phyloP scores from a whole-genome alignment of 192 early-diverging fungal genomes.

The Backusella psychrophila region DNA sequence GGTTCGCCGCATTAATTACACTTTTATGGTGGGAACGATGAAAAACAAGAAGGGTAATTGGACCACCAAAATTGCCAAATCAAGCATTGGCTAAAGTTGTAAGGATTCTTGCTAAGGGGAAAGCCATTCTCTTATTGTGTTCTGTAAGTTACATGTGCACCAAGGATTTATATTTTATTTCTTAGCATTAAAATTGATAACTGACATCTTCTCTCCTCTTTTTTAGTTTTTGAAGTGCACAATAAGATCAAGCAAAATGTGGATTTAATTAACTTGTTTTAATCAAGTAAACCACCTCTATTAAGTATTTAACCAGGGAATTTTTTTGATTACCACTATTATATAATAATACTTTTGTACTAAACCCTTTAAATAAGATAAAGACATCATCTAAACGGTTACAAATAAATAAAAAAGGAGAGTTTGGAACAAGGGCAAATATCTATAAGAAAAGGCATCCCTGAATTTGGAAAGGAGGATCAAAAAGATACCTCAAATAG shows the following conservation, averaged over 20 bases:
- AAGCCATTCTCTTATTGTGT: not conserved
- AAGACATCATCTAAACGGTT: not conserved
- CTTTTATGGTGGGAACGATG: not conserved
- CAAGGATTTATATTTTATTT: not conserved
- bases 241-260: not conserved
- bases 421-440: not conserved
- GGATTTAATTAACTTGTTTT: not conserved
- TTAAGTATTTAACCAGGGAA: not conserved
- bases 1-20: not conserved
- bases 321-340: not conserved
- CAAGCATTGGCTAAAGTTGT: not conserved
- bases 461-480: not conserved
- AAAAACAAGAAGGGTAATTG: not conserved
- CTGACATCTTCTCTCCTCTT: not conserved
- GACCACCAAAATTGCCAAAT: not conserved
- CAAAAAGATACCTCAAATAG: not conserved
- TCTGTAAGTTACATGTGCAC: not conserved
- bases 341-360: not conserved
- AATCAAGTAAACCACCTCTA: not conserved
- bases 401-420: not conserved
- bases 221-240: not conserved
- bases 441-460: not conserved
- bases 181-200: not conserved
- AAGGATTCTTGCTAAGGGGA: not conserved
- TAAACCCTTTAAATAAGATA: not conserved